These are phyloP conservation scores for Kalmusia sp. DNA, from an alignment of 2,329 filamentous ascomycete genomes.

Conservation along the genomic window DNA sequence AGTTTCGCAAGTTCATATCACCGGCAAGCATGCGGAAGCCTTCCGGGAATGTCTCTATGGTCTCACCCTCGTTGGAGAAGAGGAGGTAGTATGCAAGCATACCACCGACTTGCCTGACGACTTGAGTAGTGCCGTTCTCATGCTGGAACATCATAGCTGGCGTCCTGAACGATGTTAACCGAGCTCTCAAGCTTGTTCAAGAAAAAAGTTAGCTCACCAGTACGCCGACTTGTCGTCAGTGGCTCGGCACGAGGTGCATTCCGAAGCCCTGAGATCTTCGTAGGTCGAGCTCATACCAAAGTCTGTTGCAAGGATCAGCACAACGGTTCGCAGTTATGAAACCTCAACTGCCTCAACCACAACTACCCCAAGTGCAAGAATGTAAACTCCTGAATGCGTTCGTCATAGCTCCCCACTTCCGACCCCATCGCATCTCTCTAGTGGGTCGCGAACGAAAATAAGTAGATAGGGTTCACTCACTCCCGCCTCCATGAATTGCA, in stretches of 20 bases:
- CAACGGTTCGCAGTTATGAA: constrained; percentile 18
- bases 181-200: background rate
- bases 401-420: constrained; percentile 2
- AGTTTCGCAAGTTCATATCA: constrained; percentile 64
- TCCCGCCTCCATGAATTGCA: constrained; percentile 48
- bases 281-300: constrained; percentile 71
- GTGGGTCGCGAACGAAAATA: constrained; percentile 61
- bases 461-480: constrained; percentile 59
- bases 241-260: constrained; percentile 72
- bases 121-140: constrained; percentile 68
- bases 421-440: constrained; percentile 63
- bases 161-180: constrained; percentile 48
- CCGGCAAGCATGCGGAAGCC: constrained; percentile 77
- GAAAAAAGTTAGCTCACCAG: constrained; percentile 30
- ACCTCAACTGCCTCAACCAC: constrained; percentile 24
- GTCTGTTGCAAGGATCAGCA: constrained; percentile 37
- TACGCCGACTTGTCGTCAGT: constrained; percentile 50
- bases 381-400: constrained; percentile 8
- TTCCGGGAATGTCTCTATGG: constrained; percentile 73
- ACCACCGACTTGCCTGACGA: constrained; percentile 65
- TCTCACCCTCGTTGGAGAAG: constrained; percentile 60
- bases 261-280: constrained; percentile 65
- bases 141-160: constrained; percentile 74
- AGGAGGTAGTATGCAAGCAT: constrained; percentile 78
- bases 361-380: constrained; percentile 12